Base-by-base conservation (phyloP, 2,329 filamentous ascomycete genomes). In the Penicillium verrucosum region DNA sequence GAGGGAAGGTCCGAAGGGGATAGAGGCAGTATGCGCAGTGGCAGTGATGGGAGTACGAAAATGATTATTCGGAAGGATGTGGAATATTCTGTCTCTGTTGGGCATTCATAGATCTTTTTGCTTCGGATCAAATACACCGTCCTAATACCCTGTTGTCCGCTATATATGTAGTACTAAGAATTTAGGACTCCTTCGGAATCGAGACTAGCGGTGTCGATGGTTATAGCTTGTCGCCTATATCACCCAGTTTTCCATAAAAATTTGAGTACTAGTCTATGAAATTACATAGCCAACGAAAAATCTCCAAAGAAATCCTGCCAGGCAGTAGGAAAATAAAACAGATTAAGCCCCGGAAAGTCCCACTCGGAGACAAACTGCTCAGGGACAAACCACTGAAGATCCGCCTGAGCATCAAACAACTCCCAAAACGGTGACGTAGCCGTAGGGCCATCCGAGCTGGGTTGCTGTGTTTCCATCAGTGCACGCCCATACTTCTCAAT, bases 301-400 rank as follows among this genome's bases (percentile, higher is more conserved):
- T 81, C 75, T 4, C 77, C 74, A 56, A 81, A 80, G 57, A 79
- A 70, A 58, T 78, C 75, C 52, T 81, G 78, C 75, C 78, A 80
- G 6, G 73, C 74, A 11, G 75, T 71, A 0, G 78, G 77, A 41
- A 79, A 74, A 63, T 80, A 80, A 62, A 79, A 78, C 41, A 84
- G 53, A 71, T 79, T 82, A 36, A 84, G 63, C 0, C 80, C 81
- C 0, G 81, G 81, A 58, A 84, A 84, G 57, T 82, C 80, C 81
- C 81, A 84, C 56, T 83, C 81, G n/a, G 82, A 79, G 0, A 82
- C 76, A 58, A 84, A 84, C 55, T 84, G 79, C 59, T 79, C 78
- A 0, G 81, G 81, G 0, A 81, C 75, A 67, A 83, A 84, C 9
- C 76, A 77, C 51, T 83, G 79, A 32, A 83, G 74, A 46, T 82